Evolutionary conservation across 1,139 yeast genomes (phyloP).

Genomic region (Scheffersomyces segobiensis): DNA sequence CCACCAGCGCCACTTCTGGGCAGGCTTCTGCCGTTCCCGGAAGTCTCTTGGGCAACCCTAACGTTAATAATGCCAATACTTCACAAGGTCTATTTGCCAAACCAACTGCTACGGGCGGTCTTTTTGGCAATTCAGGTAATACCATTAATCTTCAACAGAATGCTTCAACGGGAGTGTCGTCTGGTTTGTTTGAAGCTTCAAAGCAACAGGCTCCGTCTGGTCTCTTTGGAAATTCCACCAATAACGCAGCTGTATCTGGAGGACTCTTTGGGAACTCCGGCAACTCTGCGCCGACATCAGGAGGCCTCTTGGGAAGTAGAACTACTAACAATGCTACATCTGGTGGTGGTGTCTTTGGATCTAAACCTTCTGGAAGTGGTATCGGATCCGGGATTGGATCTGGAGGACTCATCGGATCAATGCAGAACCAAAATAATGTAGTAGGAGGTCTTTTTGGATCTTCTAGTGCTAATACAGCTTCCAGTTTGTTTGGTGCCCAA

Average conservation of each 20-base stretch:
- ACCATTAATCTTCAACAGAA: conserved; percentile 3
- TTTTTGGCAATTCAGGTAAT: conserved; percentile 11
- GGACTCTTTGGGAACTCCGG: conserved; percentile 13
- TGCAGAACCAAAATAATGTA: not conserved
- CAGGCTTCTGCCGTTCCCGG: conserved; percentile 14
- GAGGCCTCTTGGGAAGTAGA: conserved; percentile 6
- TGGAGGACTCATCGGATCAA: not conserved
- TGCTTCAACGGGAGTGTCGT: conserved; percentile 2
- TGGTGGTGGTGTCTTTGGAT: conserved; percentile 7
- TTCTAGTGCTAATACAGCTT: conserved; percentile 7
- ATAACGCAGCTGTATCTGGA: conserved; percentile 4
- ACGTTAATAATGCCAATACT: conserved; percentile 1
- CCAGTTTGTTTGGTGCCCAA: conserved; percentile 11
- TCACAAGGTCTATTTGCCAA: conserved; percentile 3
- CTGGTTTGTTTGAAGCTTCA: conserved; percentile 9
- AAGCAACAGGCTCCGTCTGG: conserved; percentile 15
- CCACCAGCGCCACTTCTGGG: conserved; percentile 1
- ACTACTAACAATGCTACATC: not conserved
- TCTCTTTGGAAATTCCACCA: conserved; percentile 16
- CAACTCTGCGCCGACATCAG: conserved; percentile 6
- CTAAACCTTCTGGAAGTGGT: not conserved
- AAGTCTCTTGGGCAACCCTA: conserved; percentile 29
- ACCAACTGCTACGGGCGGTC: conserved; percentile 7
- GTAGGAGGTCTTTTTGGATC: conserved; percentile 14
- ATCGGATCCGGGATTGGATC: too few species aligned